Evolutionary conservation across 2,329 filamentous ascomycete genomes (phyloP), one percentile per base, ranked within the genome.

Genomic region (Colletotrichum sp.): DNA sequence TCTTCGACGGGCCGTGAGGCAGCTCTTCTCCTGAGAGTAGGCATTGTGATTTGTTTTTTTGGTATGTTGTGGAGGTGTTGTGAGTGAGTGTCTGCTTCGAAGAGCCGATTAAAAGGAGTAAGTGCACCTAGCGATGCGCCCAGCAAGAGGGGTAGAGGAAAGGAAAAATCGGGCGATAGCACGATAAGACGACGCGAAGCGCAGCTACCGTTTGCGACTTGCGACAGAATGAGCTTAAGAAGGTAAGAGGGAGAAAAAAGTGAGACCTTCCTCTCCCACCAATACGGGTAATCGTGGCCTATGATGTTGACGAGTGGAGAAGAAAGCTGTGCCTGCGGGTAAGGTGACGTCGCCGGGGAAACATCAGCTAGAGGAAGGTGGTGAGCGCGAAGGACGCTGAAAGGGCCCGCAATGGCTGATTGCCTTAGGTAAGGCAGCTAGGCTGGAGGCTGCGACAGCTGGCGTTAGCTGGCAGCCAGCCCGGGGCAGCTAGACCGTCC

Each of bases 261-360:
- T 76, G 64, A 76, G 71, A 76, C 74, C 64, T 64, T 59, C 66
- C 57, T 44, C 62, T 69, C 57, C 71, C 57, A 28, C 69, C 69
- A 69, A 32, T 69, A 44, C 28, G 49, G 64, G 65, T 49, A 39
- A 62, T 30, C 64, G 73, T 76, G 70, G 73, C 64, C 63, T 73
- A 64, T 72, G 76, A 72, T 72, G 62, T 57, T 70, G 68, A 36
- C 13, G 63, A 59, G 69, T 73, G 74, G 74, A 71, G 69, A 74
- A 76, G 64, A 62, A 68, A 71, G 63, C 75, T 65, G 44, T 72
- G 12, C 34, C 34, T 52, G 68, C 49, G 64, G 72, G 69, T 76
- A 76, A 66, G 57, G 74, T 78, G 77, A 78, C 77, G 77, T 77
- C 77, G 72, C 77, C 71, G 69, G 77, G 77, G 77, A 70, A 78